These are phyloP conservation scores for Suillus plorans DNA, from an alignment of 768 basidiomycete species.

Conservation along the genomic window DNA sequence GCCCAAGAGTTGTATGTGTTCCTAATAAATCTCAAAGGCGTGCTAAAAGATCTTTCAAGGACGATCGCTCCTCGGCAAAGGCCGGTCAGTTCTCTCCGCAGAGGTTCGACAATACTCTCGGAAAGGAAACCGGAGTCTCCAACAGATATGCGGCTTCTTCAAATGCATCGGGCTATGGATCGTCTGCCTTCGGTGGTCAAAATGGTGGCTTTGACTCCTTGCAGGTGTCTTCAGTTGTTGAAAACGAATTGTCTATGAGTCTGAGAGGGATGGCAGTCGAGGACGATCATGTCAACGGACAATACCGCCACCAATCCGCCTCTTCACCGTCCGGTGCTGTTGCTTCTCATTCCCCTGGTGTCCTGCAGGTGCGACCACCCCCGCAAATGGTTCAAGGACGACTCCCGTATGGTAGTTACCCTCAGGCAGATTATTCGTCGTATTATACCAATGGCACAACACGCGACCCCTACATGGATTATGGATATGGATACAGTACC, in stretches of 20 bases:
- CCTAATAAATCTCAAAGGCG: slow-evolving; percentile 7
- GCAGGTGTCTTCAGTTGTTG: slow-evolving; percentile 41
- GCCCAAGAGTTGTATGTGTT: slow-evolving; percentile 38
- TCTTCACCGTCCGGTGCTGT: slow-evolving; percentile 29
- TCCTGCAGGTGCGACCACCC: slow-evolving; percentile 42
- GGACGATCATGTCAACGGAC: slow-evolving; percentile 44
- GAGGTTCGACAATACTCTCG: slow-evolving; percentile 47
- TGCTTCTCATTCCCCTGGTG: slow-evolving; percentile 27
- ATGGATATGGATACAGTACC: slow-evolving; percentile 55
- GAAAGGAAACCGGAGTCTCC: slow-evolving; percentile 38
- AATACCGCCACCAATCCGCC: slow-evolving; percentile 39
- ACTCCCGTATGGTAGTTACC: slow-evolving; percentile 48
- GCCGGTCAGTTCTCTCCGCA: slow-evolving; percentile 54
- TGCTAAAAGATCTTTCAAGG: slow-evolving; percentile 35
- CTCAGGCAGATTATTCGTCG: slow-evolving; percentile 55
- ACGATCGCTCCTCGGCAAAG: slow-evolving; percentile 48
- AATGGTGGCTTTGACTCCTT: slow-evolving; percentile 37
- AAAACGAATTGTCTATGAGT: slow-evolving; percentile 54
- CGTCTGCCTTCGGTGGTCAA: slow-evolving; percentile 31
- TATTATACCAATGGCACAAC: slow-evolving; percentile 55
- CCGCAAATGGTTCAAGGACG: slow-evolving; percentile 44
- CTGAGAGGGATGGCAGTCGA: slow-evolving; percentile 63
- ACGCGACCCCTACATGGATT: slow-evolving; percentile 54
- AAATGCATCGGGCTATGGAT: slow-evolving; percentile 32
- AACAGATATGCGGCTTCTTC: slow-evolving; percentile 48